Conservation (phyloP, 1,284 basidiomycete genomes). For the Pseudozyma hubeiensis region DNA sequence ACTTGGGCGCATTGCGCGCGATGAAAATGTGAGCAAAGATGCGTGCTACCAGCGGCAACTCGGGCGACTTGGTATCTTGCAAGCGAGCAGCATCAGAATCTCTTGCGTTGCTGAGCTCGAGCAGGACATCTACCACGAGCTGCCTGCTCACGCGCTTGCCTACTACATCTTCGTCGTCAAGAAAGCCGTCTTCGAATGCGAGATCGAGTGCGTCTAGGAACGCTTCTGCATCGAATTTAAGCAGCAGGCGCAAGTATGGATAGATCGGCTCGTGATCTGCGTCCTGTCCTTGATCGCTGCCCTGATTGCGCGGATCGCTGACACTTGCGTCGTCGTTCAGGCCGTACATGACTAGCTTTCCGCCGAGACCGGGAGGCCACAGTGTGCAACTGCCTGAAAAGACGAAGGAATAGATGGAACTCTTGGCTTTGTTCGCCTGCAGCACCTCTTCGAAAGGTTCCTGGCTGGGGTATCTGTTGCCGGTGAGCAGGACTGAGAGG, state of each 20-base stretch:
- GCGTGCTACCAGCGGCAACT: constrained; percentile 27
- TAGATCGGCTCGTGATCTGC: constrained; percentile 74
- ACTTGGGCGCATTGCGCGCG: constrained; percentile 95
- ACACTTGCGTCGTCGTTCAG: constrained; percentile 70
- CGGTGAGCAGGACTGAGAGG: constrained; percentile 85
- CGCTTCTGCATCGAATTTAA: constrained; percentile 91
- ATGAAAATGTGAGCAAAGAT: constrained; percentile 95
- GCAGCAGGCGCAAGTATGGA: constrained; percentile 85
- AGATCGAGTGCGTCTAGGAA: constrained; percentile 93
- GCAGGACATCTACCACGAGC: constrained; percentile 83
- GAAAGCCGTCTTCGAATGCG: constrained; percentile 90
- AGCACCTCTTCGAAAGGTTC: constrained; percentile 75
- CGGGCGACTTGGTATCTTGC: constrained; percentile 5
- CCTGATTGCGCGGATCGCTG: constrained; percentile 71
- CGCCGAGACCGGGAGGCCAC: constrained; percentile 81
- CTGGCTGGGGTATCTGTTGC: constrained; percentile 86
- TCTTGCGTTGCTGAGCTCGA: constrained; percentile 75
- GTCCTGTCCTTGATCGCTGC: constrained; percentile 75
- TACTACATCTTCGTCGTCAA: constrained; percentile 77
- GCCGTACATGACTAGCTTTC: constrained; percentile 76
- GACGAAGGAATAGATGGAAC: constrained; percentile 73
- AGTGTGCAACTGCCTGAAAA: constrained; percentile 83
- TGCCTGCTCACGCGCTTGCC: constrained; percentile 76
- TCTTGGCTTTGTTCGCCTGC: constrained; percentile 72
- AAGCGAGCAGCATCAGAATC: background rate